Base-by-base conservation (phyloP, 2,329 filamentous ascomycete species). In the Colletotrichum cereale region DNA sequence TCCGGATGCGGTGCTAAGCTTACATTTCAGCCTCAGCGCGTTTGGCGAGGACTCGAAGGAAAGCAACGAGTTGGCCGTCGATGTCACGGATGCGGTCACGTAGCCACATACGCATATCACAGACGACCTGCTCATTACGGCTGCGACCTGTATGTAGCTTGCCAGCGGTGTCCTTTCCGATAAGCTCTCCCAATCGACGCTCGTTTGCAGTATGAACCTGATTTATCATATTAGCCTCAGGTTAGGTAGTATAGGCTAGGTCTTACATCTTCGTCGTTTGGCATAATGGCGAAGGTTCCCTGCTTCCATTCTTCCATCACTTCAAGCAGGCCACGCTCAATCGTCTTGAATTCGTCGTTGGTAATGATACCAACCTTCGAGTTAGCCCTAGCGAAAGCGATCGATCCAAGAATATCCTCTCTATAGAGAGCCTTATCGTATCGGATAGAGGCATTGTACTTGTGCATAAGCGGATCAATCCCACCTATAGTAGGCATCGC, bases 311-410 rank as follows among this genome's bases (percentile, higher is more conserved):
- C 87, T 68, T 85, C 76, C 80, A 84, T 78, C 26, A 90, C 86
- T 48, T 84, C 83, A 48, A 84, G 84, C 73, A 97, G 88, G 31
- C 94, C 94, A 52, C 85, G 81, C 83, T 95, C 91, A 78, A 97
- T 94, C 78, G 90, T 86, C 66, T 84, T 77, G 80, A 97, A 95
- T 80, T 97, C 94, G 69, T 89, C 87, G 31, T 88, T 78, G 38
- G 90, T 92, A 57, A 97, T 86, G 78, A 96, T 94, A 75, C 92
- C 91, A 61, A 86, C 87, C 80, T 94, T 93, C 75, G 86, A 85
- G 83, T 97, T 97, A 67, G 93, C 93, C 66, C 93, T 87, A 62
- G 94, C 94, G 79, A 93, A 97, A 18, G 94, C 93, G 75, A 97
- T 93, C 70, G 88, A 91, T 75, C 94, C 94, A 14, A 88, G 87